Conservation (phyloP, 345 rosid species). For the Ricinus communis region DNA sequence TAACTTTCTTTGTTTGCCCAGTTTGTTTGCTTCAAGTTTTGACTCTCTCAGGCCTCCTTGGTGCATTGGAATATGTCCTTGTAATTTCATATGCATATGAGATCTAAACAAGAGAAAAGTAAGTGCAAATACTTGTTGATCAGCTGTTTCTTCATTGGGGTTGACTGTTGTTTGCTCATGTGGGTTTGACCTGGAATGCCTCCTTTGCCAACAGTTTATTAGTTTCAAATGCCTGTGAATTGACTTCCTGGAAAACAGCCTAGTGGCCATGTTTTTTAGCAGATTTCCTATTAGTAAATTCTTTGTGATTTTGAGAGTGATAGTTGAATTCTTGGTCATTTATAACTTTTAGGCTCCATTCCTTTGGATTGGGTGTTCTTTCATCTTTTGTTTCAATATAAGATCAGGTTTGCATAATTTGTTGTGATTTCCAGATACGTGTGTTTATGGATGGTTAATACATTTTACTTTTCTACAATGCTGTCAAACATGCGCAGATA, state of each 20-base stretch:
- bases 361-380: background rate
- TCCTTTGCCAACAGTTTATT: background rate
- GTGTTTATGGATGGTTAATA: constrained; percentile 6
- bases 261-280: background rate
- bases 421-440: constrained; percentile 22
- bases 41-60: background rate
- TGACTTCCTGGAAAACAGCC: background rate
- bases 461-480: constrained; percentile 12
- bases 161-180: no score
- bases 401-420: constrained; percentile 4
- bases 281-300: background rate
- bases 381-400: no score
- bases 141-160: no score
- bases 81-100: background rate
- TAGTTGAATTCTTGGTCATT: constrained; percentile 4
- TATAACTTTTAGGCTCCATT: constrained; percentile 4
- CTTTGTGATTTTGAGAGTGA: constrained; percentile 8
- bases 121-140: no score
- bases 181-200: background rate
- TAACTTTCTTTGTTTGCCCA: background rate
- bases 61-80: background rate
- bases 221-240: constrained; percentile 6
- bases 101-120: background rate
- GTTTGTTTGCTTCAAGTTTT: background rate
- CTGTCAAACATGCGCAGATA: constrained; percentile 10